Conservation (phyloP, 2,329 filamentous ascomycete genomes). For the Nemania sp. region DNA sequence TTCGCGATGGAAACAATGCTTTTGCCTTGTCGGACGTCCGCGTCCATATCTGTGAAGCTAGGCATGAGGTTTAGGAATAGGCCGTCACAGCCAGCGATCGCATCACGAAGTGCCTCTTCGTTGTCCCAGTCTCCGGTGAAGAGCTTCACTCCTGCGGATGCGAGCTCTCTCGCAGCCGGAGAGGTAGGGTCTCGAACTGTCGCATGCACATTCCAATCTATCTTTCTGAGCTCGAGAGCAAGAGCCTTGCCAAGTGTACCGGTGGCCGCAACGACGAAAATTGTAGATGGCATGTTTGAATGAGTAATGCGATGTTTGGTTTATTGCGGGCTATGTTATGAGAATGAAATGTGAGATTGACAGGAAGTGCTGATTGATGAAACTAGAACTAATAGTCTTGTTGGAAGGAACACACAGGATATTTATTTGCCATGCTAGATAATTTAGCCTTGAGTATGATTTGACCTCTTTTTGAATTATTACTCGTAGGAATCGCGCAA, state of each 20-base stretch:
- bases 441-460: too few relatives aligned
- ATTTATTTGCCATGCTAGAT: too few relatives aligned
- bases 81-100: slow-evolving; percentile 39
- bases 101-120: slow-evolving; percentile 22
- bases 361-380: not conserved
- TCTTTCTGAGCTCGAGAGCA: slow-evolving; percentile 31
- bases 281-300: slow-evolving; percentile 33
- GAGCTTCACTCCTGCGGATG: slow-evolving; percentile 35
- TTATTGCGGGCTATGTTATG: not conserved
- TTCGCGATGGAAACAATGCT: slow-evolving; percentile 38
- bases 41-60: slow-evolving; percentile 24
- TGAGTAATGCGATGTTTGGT: not conserved
- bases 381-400: not conserved
- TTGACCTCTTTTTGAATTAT: too few relatives aligned
- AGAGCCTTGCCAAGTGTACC: slow-evolving; percentile 40
- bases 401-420: too few relatives aligned
- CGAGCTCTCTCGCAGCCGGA: slow-evolving; percentile 33
- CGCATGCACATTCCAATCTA: slow-evolving; percentile 39
- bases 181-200: slow-evolving; percentile 33
- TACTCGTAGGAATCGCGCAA: too few relatives aligned
- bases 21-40: slow-evolving; percentile 32
- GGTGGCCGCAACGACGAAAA: slow-evolving; percentile 41
- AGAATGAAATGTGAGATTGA: not conserved
- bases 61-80: slow-evolving; percentile 39
- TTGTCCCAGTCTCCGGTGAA: slow-evolving; percentile 43